Evolutionary conservation across 805 yeast species (phyloP).

Genomic region (Candida berthetii): DNA sequence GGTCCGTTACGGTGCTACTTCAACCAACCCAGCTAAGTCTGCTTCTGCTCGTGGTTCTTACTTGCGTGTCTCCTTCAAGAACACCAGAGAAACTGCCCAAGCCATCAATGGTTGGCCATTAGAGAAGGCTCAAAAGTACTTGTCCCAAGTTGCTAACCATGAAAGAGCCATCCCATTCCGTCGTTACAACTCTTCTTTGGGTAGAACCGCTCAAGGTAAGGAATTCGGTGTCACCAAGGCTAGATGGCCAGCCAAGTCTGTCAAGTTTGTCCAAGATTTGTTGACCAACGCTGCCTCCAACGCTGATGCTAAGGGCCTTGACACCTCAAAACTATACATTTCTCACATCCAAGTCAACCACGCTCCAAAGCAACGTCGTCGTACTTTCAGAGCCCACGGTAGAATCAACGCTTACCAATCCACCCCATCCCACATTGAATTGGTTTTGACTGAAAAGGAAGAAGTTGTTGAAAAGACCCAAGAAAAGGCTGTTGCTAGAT

Average conservation of each 20-base stretch:
- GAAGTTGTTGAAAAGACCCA: slow-evolving; percentile 91
- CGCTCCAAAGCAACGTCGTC: slow-evolving; percentile 99
- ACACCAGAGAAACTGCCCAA: slow-evolving; percentile 99
- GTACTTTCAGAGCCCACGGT: slow-evolving; percentile 99
- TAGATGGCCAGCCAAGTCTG: slow-evolving; percentile 99
- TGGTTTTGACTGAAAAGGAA: slow-evolving; percentile 90
- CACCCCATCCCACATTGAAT: slow-evolving; percentile 98
- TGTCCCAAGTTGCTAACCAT: slow-evolving; percentile 94
- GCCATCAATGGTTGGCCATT: slow-evolving; percentile 98
- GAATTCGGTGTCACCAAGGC: slow-evolving; percentile 99
- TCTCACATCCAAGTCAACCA: slow-evolving; percentile 99
- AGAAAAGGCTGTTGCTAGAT: slow-evolving; percentile 63
- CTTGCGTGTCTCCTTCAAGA: slow-evolving; percentile 99
- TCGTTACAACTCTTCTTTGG: slow-evolving; percentile 93
- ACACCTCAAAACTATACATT: slow-evolving; percentile 86
- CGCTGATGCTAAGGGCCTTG: slow-evolving; percentile 99
- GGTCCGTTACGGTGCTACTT: slow-evolving; percentile 99
- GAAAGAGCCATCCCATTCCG: slow-evolving; percentile 99
- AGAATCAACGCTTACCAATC: slow-evolving; percentile 99
- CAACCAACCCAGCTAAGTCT: slow-evolving; percentile 99
- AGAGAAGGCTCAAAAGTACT: slow-evolving; percentile 92
- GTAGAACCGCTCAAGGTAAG: slow-evolving; percentile 99
- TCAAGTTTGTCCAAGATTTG: slow-evolving; percentile 90
- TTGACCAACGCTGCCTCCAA: slow-evolving; percentile 97
- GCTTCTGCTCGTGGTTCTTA: slow-evolving; percentile 99